Evolutionary conservation across 192 early-diverging fungal species (phyloP).

Genomic region (Pilaira anomala): DNA sequence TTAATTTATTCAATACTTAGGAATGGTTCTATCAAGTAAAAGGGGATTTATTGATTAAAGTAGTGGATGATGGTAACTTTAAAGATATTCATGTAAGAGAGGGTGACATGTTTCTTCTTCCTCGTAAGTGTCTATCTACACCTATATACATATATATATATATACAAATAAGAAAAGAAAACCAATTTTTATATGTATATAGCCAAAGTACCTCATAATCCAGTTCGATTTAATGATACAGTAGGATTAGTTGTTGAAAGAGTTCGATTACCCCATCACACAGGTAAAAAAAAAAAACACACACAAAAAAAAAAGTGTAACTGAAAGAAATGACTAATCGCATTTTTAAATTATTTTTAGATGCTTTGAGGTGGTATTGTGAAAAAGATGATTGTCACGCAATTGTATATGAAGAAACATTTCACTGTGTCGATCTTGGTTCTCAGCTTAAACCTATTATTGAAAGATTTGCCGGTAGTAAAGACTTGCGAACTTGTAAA

Average conservation of each 20-base stretch:
- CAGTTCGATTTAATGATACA: constrained; percentile 89
- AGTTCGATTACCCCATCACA: constrained; percentile 66
- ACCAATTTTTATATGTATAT: not conserved
- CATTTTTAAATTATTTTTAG: constrained; percentile 47
- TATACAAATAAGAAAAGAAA: not conserved
- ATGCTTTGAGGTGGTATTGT: constrained; percentile 96
- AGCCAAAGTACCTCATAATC: constrained; percentile 94
- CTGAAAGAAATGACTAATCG: constrained; percentile 2
- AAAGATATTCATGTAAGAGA: constrained; percentile 85
- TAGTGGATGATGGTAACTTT: constrained; percentile 76
- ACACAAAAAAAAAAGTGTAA: not conserved
- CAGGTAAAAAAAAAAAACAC: constrained; percentile 46
- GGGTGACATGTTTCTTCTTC: constrained; percentile 95
- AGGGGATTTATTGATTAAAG: constrained; percentile 90
- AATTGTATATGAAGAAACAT: constrained; percentile 86
- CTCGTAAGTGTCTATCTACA: constrained; percentile 61
- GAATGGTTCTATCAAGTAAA: constrained; percentile 98
- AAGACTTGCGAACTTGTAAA: constrained; percentile 75
- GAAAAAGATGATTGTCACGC: constrained; percentile 59
- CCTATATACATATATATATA: not conserved
- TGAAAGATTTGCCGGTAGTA: constrained; percentile 66
- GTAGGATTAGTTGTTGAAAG: constrained; percentile 95
- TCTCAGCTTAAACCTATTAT: constrained; percentile 91
- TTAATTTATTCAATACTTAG: constrained; percentile 25
- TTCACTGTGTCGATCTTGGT: constrained; percentile 88